Percentiles rank a stretch among this genome's conserved stretches.
These are phyloP conservation scores for Paraconiothyrium sp. DNA, from an alignment of 2,329 filamentous ascomycete genomes.

Conservation along the genomic window DNA sequence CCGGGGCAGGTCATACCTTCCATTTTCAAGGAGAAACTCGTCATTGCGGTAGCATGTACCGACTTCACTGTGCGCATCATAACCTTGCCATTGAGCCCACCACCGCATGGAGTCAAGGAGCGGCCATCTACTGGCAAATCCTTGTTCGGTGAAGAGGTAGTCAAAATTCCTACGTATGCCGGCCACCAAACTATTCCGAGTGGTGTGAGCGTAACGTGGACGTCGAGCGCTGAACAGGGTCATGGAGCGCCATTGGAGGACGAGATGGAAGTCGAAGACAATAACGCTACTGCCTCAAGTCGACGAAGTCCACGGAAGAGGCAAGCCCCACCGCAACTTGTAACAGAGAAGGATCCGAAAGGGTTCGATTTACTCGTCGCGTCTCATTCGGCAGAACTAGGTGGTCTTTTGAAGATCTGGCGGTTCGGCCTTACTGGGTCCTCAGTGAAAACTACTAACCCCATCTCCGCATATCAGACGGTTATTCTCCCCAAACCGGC, in stretches of 20 bases:
- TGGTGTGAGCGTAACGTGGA: constrained; percentile 64
- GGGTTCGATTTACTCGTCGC: constrained; percentile 54
- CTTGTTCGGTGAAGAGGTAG: constrained; percentile 56
- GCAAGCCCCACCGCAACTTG: constrained; percentile 35
- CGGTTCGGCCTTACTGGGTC: constrained; percentile 50
- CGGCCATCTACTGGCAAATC: constrained; percentile 33
- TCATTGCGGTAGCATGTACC: constrained; percentile 64
- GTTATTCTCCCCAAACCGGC: constrained; percentile 61
- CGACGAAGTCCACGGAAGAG: constrained; percentile 32
- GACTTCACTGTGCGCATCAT: constrained; percentile 67
- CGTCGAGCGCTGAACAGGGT: constrained; percentile 38
- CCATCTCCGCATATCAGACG: constrained; percentile 56
- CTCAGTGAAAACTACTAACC: constrained; percentile 48
- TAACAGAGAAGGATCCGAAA: constrained; percentile 33
- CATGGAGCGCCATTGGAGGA: constrained; percentile 32
- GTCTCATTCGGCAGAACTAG: constrained; percentile 52
- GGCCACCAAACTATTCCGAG: constrained; percentile 62
- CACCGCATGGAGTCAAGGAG: constrained; percentile 52
- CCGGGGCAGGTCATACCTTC: constrained; percentile 53
- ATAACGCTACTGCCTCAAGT: constrained; percentile 27
- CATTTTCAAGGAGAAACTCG: constrained; percentile 60
- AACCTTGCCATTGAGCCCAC: constrained; percentile 63
- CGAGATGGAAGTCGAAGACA: constrained; percentile 49
- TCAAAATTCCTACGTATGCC: constrained; percentile 57
- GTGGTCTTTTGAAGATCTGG: constrained; percentile 53